phyloP scores from a whole-genome alignment of 2,329 filamentous ascomycete species.

The Aspergillus fijiensis region DNA sequence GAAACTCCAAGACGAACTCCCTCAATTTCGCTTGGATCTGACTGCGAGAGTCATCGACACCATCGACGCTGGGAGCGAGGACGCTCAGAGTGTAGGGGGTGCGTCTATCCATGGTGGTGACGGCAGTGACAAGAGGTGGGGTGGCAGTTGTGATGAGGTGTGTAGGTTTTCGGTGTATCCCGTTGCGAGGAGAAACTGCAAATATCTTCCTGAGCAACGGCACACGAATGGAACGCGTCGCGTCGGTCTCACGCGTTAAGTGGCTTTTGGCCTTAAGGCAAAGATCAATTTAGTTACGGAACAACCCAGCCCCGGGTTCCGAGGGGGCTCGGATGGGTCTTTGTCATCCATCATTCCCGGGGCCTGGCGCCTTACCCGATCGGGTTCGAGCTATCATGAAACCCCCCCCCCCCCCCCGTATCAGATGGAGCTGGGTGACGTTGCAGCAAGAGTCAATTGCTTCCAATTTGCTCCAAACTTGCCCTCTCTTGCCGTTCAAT shows the following conservation, averaged over 20 bases:
- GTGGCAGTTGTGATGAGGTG: slow-evolving; percentile 13
- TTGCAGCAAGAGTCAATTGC: slow-evolving; percentile 11
- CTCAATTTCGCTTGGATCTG: slow-evolving; percentile 78
- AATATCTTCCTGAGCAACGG: slow-evolving; percentile 27
- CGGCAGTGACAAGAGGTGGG: slow-evolving; percentile 15
- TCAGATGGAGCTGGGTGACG: slow-evolving; percentile 20
- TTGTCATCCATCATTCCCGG: slow-evolving; percentile 6
- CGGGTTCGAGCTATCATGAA: slow-evolving; percentile 27
- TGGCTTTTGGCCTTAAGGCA: slow-evolving; percentile 31
- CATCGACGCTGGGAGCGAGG: slow-evolving; percentile 66
- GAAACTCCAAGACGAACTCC: slow-evolving; percentile 89
- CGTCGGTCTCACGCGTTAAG: slow-evolving; percentile 42
- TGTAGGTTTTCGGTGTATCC: slow-evolving; percentile 11
- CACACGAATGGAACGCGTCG: slow-evolving; percentile 36
- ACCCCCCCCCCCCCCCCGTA: slow-evolving; percentile 30
- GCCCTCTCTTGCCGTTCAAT: slow-evolving; percentile 3
- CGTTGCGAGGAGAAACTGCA: slow-evolving; percentile 16
- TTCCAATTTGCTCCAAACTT: background rate
- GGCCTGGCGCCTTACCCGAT: slow-evolving; percentile 29
- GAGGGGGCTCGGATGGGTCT: slow-evolving; percentile 10
- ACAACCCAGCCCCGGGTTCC: slow-evolving; percentile 15
- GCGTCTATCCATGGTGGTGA: slow-evolving; percentile 72
- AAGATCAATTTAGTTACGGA: slow-evolving; percentile 1
- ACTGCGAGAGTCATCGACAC: slow-evolving; percentile 66
- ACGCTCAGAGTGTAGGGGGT: slow-evolving; percentile 84